phyloP scores from a whole-genome alignment of 2,329 filamentous ascomycete genomes.

The Alternaria ventricosa region DNA sequence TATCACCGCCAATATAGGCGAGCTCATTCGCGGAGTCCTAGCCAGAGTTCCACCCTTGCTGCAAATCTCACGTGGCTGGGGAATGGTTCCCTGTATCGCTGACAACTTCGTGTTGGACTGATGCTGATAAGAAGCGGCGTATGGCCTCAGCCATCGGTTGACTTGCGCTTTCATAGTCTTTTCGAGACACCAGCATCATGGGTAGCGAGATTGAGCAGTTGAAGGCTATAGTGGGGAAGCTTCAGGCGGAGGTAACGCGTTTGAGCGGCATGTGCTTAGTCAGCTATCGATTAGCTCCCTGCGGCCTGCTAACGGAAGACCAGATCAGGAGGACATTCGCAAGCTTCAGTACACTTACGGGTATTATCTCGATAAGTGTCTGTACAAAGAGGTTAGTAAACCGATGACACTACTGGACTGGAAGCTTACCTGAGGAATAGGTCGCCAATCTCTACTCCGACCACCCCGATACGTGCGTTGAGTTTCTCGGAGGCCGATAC shows the following conservation, averaged over 20 bases:
- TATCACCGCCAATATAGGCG: constrained; percentile 23
- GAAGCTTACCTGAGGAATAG: constrained; percentile 15
- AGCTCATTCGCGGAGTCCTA: constrained; percentile 15
- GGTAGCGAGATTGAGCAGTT: constrained; percentile 38
- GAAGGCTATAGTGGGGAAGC: constrained; percentile 32
- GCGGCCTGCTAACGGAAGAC: constrained; percentile 13
- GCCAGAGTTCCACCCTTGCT: constrained; percentile 14
- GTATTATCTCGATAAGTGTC: constrained; percentile 66
- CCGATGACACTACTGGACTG: too few relatives aligned
- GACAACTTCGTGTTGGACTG: neutral
- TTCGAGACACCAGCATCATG: constrained; percentile 20
- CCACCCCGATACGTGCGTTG: constrained; percentile 61
- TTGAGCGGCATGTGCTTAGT: constrained; percentile 32
- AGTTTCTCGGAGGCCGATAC: constrained; percentile 64
- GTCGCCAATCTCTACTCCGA: constrained; percentile 57
- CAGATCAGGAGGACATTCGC: constrained; percentile 62
- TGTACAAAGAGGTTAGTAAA: constrained; percentile 59
- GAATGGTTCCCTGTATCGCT: constrained; percentile 10
- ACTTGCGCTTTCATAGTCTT: too few relatives aligned
- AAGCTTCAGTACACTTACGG: constrained; percentile 66
- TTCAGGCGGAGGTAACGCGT: constrained; percentile 38
- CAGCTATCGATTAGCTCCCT: neutral
- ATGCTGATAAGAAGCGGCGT: constrained; percentile 20
- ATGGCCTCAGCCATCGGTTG: neutral
- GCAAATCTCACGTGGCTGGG: constrained; percentile 12